Evolutionary conservation across 345 rosid genomes (phyloP).

Genomic region (Citropsis articulata): DNA sequence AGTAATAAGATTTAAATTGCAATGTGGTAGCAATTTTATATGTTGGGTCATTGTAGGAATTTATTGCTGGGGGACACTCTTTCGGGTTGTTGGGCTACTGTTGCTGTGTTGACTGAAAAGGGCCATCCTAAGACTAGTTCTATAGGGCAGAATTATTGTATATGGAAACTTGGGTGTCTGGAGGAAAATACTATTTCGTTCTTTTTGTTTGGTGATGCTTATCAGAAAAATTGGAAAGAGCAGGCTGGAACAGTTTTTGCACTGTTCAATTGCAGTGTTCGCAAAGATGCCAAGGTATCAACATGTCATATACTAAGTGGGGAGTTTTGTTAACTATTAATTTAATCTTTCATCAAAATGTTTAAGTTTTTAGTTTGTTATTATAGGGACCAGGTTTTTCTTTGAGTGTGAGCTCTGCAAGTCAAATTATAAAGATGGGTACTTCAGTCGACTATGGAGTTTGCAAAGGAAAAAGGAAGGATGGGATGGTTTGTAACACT

Average conservation of each 20-base stretch:
- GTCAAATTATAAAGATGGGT: slow-evolving; percentile 76
- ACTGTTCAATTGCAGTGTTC: slow-evolving; percentile 62
- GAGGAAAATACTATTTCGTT: slow-evolving; percentile 59
- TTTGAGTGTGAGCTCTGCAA: slow-evolving; percentile 59
- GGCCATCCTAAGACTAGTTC: slow-evolving; percentile 75
- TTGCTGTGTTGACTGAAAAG: slow-evolving; percentile 78
- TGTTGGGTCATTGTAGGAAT: slow-evolving; percentile 48
- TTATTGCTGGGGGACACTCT: slow-evolving; percentile 66
- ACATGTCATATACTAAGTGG: slow-evolving; percentile 4
- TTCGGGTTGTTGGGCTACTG: slow-evolving; percentile 87
- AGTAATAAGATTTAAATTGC: not conserved
- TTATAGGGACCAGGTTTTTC: slow-evolving; percentile 71
- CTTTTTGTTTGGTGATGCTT: slow-evolving; percentile 92
- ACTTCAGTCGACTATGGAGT: slow-evolving; percentile 81
- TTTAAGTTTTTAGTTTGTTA: slow-evolving; percentile 9
- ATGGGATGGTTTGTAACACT: slow-evolving; percentile 66
- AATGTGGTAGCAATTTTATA: slow-evolving; percentile 3
- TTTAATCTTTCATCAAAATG: not conserved
- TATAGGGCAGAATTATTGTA: slow-evolving; percentile 61
- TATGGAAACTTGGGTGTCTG: slow-evolving; percentile 75
- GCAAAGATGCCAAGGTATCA: slow-evolving; percentile 59
- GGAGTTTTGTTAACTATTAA: not conserved
- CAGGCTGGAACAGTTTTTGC: slow-evolving; percentile 76
- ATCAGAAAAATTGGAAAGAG: slow-evolving; percentile 48
- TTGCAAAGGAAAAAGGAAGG: slow-evolving; percentile 77